These are phyloP conservation scores for Cryphonectria parasitica DNA, from an alignment of 2,329 filamentous ascomycete genomes.

Conservation along the genomic window DNA sequence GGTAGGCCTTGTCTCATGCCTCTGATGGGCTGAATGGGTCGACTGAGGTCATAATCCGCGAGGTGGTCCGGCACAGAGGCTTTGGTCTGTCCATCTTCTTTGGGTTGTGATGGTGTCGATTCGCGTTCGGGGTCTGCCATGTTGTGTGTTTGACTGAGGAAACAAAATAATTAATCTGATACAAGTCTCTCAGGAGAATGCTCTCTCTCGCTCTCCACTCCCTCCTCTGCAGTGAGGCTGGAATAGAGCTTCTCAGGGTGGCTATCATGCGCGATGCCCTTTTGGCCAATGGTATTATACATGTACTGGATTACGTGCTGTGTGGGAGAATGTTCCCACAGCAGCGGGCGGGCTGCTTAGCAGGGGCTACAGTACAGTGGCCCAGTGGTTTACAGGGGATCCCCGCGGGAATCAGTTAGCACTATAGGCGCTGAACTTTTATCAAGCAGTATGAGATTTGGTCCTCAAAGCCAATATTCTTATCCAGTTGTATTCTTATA, in stretches of 20 bases:
- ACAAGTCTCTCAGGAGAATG: background rate
- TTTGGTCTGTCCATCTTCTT: conserved; percentile 6
- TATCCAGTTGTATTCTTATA: too few species aligned
- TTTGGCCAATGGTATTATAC: conserved; percentile 1
- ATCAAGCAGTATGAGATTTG: background rate
- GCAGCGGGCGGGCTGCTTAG: background rate
- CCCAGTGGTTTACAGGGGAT: background rate
- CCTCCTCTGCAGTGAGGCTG: background rate
- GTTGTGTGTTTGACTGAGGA: too few species aligned
- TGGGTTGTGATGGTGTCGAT: background rate
- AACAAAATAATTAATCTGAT: background rate
- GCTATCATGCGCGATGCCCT: too few species aligned
- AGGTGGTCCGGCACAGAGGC: conserved; percentile 37
- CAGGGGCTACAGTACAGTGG: background rate
- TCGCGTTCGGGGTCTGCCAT: background rate
- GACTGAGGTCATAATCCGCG: conserved; percentile 68
- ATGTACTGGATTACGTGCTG: background rate
- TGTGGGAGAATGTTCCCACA: background rate
- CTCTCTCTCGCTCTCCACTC: too few species aligned
- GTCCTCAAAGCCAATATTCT: too few species aligned
- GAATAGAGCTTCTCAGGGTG: background rate
- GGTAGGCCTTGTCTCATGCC: conserved; percentile 68
- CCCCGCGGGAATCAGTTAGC: background rate
- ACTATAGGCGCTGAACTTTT: background rate
- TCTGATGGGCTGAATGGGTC: conserved; percentile 50